These are phyloP conservation scores for Solanum pimpinellifolium DNA, from an alignment of 257 asterid species.

Conservation along the genomic window DNA sequence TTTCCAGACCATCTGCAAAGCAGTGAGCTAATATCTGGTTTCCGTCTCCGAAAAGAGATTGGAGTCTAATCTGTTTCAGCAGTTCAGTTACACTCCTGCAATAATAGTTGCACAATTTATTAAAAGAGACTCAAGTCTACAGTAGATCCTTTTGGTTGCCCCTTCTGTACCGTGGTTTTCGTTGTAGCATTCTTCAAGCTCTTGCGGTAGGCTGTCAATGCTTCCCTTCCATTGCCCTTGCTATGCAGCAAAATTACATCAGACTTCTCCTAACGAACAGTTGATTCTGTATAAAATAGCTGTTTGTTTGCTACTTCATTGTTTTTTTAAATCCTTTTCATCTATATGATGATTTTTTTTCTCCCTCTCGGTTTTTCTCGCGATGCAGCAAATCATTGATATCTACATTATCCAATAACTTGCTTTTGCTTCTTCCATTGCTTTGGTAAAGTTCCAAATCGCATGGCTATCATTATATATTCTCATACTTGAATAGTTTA, in stretches of 20 bases:
- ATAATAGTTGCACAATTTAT: neutral
- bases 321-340: too few species aligned
- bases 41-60: neutral
- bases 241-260: neutral
- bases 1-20: neutral
- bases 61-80: neutral
- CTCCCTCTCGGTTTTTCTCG: neutral
- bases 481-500: too few species aligned
- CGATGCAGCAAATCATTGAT: too few species aligned
- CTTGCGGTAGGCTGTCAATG: neutral
- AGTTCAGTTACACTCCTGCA: neutral
- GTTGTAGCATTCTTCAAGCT: neutral
- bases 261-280: too few species aligned
- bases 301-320: too few species aligned
- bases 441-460: too few species aligned
- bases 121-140: neutral
- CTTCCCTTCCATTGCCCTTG: neutral
- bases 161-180: neutral
- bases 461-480: too few species aligned
- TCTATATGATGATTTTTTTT: neutral
- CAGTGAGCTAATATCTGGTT: neutral
- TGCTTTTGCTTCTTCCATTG: too few species aligned
- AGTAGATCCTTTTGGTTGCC: neutral
- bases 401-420: too few species aligned
- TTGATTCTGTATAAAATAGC: too few species aligned